Percentiles rank a stretch among this genome's conserved stretches.
These are phyloP conservation scores for Wickerhamomyces sydowiorum DNA, from an alignment of 805 yeast genomes.

Conservation along the genomic window DNA sequence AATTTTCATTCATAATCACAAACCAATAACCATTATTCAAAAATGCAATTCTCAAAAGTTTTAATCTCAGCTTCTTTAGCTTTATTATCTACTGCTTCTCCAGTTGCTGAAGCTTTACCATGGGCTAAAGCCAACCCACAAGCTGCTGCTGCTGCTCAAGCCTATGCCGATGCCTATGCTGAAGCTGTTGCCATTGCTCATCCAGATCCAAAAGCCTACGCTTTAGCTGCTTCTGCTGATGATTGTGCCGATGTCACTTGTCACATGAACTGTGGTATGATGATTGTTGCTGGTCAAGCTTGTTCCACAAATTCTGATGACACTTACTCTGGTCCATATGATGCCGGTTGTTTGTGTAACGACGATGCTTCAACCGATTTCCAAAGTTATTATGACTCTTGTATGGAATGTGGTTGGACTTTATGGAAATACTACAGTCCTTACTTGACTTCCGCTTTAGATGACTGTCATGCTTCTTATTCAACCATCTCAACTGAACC, in stretches of 20 bases:
- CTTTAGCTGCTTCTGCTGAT: constrained; percentile 19
- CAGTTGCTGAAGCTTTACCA: background rate
- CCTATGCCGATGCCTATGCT: background rate
- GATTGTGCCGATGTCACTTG: constrained; percentile 23
- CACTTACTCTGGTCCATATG: constrained; percentile 11
- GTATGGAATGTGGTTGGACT: constrained; percentile 34
- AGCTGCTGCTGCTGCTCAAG: background rate
- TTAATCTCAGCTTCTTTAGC: too few species aligned
- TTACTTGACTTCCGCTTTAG: constrained; percentile 22
- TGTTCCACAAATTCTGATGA: constrained; percentile 14
- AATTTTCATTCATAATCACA: too few species aligned
- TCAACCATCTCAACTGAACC: constrained; percentile 19
- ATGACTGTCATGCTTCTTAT: too few species aligned
- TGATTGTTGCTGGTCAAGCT: constrained; percentile 23
- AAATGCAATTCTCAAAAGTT: too few species aligned
- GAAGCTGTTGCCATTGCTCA: constrained; percentile 5
- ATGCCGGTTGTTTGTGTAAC: constrained; percentile 15
- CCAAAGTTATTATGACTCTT: constrained; percentile 15
- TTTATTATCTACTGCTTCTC: background rate
- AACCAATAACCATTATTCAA: too few species aligned
- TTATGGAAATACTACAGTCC: constrained; percentile 26
- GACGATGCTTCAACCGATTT: constrained; percentile 20
- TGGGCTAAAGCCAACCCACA: background rate
- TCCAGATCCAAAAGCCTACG: constrained; percentile 21
- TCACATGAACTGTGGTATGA: constrained; percentile 27